Percentiles rank a stretch among this genome's conserved stretches.
phyloP scores from a whole-genome alignment of 2,329 filamentous ascomycete species.

The Dryadomyces quercus-mongolicae region DNA sequence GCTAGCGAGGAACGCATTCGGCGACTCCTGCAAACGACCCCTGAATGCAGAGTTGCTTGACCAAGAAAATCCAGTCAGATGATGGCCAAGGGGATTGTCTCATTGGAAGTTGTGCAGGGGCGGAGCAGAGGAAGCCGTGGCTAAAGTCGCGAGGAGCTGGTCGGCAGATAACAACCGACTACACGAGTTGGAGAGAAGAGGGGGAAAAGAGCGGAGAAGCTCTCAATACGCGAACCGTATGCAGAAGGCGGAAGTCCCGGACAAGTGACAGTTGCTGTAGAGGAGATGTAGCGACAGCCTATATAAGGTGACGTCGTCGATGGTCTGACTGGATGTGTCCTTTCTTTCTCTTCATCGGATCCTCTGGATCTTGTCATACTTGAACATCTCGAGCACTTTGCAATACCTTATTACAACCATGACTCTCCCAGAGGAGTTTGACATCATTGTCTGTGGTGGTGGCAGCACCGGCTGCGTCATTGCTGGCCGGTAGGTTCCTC shows the following conservation, averaged over 20 bases:
- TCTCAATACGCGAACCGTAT: too few relatives aligned
- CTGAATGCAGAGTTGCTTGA: too few relatives aligned
- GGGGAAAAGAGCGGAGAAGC: neutral
- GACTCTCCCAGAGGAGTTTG: slow-evolving; percentile 59
- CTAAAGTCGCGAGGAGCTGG: neutral
- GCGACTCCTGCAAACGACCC: too few relatives aligned
- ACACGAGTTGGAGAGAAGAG: neutral
- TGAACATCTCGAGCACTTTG: neutral
- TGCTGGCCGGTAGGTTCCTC: slow-evolving; percentile 36
- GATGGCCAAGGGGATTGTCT: neutral
- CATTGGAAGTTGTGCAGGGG: neutral
- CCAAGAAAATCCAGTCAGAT: neutral
- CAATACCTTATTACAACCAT: neutral
- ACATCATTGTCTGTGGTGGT: slow-evolving; percentile 69
- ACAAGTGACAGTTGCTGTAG: neutral
- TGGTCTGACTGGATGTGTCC: neutral
- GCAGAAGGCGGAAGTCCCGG: neutral
- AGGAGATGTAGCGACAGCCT: neutral
- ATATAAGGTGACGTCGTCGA: neutral
- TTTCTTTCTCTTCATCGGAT: neutral
- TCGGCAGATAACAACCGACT: neutral
- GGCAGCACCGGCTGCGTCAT: slow-evolving; percentile 54
- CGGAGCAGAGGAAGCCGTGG: neutral
- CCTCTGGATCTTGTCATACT: neutral
- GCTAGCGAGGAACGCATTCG: too few relatives aligned